Conservation (phyloP, 176 grass and related monocot species). For the Dactylis glomerata region DNA sequence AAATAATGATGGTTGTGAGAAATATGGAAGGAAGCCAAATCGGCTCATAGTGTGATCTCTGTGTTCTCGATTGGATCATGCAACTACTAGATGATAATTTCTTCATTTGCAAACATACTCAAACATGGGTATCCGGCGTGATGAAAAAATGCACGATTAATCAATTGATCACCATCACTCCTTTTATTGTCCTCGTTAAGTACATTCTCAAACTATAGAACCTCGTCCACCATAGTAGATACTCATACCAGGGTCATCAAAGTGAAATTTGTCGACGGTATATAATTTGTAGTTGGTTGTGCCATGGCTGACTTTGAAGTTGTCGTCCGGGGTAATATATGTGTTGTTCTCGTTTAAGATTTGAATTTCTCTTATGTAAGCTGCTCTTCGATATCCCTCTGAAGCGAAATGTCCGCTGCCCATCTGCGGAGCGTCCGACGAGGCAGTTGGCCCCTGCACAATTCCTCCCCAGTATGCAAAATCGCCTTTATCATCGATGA, state of each 20-base stretch:
- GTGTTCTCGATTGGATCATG: not conserved
- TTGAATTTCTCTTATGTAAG: not conserved
- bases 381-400: conserved; percentile 16
- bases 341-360: not conserved
- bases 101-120: not conserved
- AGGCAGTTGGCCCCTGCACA: not conserved
- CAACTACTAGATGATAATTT: not conserved
- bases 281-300: not conserved
- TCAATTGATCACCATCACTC: too few relatives aligned
- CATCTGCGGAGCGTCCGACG: not conserved
- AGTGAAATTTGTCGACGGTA: not conserved
- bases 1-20: too few relatives aligned
- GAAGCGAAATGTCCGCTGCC: conserved; percentile 36
- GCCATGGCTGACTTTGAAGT: not conserved
- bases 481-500: not conserved
- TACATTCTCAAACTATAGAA: not conserved
- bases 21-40: too few relatives aligned
- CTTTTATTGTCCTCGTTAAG: not conserved
- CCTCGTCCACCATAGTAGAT: conserved; percentile 29
- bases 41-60: too few relatives aligned
- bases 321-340: not conserved
- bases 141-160: too few relatives aligned
- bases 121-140: too few relatives aligned
- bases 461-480: not conserved
- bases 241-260: not conserved